Evolutionary conservation across 768 basidiomycete species (phyloP).

Genomic region (Lactarius vividus): DNA sequence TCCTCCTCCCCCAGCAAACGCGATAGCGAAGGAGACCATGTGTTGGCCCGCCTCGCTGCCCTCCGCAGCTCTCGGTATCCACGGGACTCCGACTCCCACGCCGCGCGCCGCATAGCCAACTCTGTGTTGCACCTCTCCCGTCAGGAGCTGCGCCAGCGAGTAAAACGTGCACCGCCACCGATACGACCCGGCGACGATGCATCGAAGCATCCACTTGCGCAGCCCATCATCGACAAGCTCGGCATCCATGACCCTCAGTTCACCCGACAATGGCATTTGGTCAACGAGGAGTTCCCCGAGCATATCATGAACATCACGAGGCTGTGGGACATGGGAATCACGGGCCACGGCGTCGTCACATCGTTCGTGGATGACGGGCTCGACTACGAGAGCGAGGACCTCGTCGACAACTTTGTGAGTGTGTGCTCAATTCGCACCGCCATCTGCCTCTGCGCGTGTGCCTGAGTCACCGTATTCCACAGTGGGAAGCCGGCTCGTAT

Average conservation of each 20-base stretch:
- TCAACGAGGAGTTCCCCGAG: slow-evolving; percentile 80
- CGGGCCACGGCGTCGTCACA: slow-evolving; percentile 80
- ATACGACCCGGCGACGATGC: slow-evolving; percentile 34
- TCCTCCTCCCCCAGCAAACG: slow-evolving; percentile 31
- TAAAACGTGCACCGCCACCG: slow-evolving; percentile 72
- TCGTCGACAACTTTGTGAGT: slow-evolving; percentile 90
- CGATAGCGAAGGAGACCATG: slow-evolving; percentile 41
- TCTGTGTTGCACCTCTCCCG: slow-evolving; percentile 60
- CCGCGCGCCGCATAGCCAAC: slow-evolving; percentile 46
- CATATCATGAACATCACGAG: slow-evolving; percentile 91
- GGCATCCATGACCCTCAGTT: slow-evolving; percentile 82
- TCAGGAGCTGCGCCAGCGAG: slow-evolving; percentile 64
- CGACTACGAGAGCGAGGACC: slow-evolving; percentile 84
- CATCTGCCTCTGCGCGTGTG: not conserved
- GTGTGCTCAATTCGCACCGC: not conserved
- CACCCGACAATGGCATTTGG: slow-evolving; percentile 87
- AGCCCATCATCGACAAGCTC: slow-evolving; percentile 53
- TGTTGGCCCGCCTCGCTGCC: slow-evolving; percentile 48
- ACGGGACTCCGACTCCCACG: slow-evolving; percentile 38
- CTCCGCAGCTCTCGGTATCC: slow-evolving; percentile 43
- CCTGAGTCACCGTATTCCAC: slow-evolving; percentile 3
- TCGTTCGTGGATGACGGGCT: slow-evolving; percentile 95
- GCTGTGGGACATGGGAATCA: slow-evolving; percentile 89
- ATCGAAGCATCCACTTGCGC: slow-evolving; percentile 39
- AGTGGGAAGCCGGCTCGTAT: slow-evolving; percentile 87